These are phyloP conservation scores for Carallia brachiata DNA, from an alignment of 345 rosid species.

Conservation along the genomic window DNA sequence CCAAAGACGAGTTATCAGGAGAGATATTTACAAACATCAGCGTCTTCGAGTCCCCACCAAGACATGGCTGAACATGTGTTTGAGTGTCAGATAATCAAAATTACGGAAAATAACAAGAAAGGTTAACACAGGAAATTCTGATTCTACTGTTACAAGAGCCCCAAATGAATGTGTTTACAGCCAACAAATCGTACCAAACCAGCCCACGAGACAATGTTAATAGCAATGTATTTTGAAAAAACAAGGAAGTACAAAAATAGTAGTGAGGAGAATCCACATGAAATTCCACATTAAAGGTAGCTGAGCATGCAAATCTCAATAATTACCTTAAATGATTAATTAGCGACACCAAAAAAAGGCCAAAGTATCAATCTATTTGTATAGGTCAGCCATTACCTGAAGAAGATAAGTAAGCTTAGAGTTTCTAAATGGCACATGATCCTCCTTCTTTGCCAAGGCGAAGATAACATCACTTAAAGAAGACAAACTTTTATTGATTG, in stretches of 20 bases:
- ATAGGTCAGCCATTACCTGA: constrained; percentile 50
- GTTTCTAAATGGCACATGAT: constrained; percentile 86
- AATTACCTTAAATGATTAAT: not conserved
- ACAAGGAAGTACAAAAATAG: too few relatives aligned
- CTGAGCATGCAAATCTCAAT: constrained; percentile 1
- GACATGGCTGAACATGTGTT: constrained; percentile 24
- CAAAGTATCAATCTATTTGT: not conserved
- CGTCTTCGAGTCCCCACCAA: constrained; percentile 39
- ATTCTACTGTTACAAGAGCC: not conserved
- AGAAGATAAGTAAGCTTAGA: constrained; percentile 97
- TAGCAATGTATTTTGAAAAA: too few relatives aligned
- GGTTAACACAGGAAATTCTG: not conserved
- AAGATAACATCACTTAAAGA: constrained; percentile 89
- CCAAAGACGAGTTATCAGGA: constrained; percentile 22
- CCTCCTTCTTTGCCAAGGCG: constrained; percentile 90
- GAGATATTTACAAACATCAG: constrained; percentile 34
- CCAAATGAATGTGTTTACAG: too few relatives aligned
- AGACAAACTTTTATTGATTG: constrained; percentile 91
- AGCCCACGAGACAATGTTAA: too few relatives aligned
- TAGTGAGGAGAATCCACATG: too few relatives aligned
- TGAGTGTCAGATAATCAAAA: not conserved
- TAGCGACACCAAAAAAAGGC: not conserved
- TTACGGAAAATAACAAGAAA: not conserved
- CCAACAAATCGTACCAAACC: too few relatives aligned
- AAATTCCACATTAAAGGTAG: not conserved